Base-by-base conservation (phyloP, 1,139 yeast species). In the Hansenula lynferdii region DNA sequence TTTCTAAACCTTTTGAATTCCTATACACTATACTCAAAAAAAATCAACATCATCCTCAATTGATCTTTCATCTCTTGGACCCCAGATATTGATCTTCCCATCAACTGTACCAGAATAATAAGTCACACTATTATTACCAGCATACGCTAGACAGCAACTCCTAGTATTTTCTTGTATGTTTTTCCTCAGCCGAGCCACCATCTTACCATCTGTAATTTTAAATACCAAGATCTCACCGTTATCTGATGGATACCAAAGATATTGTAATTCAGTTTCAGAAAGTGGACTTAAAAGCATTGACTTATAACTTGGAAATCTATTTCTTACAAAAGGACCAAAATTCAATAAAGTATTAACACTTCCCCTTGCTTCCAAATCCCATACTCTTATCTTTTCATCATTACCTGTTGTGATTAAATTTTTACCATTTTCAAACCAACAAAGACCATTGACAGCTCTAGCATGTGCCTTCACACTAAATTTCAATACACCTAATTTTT, bases 251-350 rank as follows among this genome's bases (percentile, higher is more conserved):
- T 77, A 78, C 56, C 86, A 64, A 31, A 85, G 58, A 51, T 77
- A 72, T 43, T 78, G 83, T 28, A 72, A 53, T 42, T 72, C 76
- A 17, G 75, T 64, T 59, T 77, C 81, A 14, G 51, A 43, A 35
- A 53, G 36, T 3, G 69, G 64, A 10, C 61, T 55, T 32, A 64
- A 42, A 15, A 57, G 47, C 33, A 54, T 52, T 17, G 47, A 41
- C 23, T 53, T 49, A 24, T 41, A 47, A 9, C 50, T 37, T 19
- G 57, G 47, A 34, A 74, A 65, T 47, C 80, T 76, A 56, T 85
- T 84, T 42, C 90, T 67, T 3, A 87, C 76, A 40, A 82, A 64
- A 0, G 95, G 95, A 0, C 95, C 95, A 57, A 81, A 86, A 50
- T 85, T 85, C 25, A 83, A 68, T 29, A 82, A 66, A 49, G 77